phyloP scores from a whole-genome alignment of 176 grass and related monocot species.

The Metroxylon sagu region DNA sequence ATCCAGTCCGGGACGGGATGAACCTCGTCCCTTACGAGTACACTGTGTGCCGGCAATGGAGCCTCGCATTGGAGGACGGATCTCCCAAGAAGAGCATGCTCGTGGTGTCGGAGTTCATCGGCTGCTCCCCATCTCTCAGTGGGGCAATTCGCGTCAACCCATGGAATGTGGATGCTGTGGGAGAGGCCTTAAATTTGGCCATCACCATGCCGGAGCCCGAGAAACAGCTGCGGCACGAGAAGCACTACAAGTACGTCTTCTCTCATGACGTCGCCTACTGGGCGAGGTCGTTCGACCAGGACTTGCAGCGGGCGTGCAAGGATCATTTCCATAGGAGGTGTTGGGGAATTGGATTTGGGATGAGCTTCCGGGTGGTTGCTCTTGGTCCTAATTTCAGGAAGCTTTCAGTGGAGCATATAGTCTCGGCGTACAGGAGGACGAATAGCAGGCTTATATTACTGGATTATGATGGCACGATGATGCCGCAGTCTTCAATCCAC shows the following conservation, averaged over 20 bases:
- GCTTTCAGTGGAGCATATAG: conserved; percentile 37
- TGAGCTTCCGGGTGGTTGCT: conserved; percentile 41
- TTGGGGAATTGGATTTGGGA: conserved; percentile 40
- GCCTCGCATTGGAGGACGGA: conserved; percentile 1
- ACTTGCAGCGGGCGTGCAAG: conserved; percentile 39
- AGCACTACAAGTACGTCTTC: conserved; percentile 53
- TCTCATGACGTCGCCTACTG: conserved; percentile 50
- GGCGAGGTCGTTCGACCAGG: conserved; percentile 46
- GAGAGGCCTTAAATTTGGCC: conserved; percentile 31
- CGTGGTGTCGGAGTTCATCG: conserved; percentile 54
- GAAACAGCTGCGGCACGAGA: conserved; percentile 48
- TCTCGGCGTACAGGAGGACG: conserved; percentile 29
- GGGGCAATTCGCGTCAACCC: conserved; percentile 52
- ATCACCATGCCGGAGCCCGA: conserved; percentile 16
- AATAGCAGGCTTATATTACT: conserved; percentile 41
- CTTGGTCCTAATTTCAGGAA: conserved; percentile 47
- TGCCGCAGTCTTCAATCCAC: conserved; percentile 28
- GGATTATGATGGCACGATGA: conserved; percentile 62
- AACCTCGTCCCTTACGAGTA: conserved; percentile 49
- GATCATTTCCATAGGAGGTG: conserved; percentile 30
- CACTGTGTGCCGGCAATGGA: conserved; percentile 39
- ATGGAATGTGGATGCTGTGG: conserved; percentile 47
- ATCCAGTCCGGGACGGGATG: conserved; percentile 46
- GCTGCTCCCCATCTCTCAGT: conserved; percentile 54
- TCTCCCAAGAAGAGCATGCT: conserved; percentile 31